These are phyloP conservation scores for Typha latifolia DNA, from an alignment of 176 grass and related monocot genomes.

Conservation along the genomic window DNA sequence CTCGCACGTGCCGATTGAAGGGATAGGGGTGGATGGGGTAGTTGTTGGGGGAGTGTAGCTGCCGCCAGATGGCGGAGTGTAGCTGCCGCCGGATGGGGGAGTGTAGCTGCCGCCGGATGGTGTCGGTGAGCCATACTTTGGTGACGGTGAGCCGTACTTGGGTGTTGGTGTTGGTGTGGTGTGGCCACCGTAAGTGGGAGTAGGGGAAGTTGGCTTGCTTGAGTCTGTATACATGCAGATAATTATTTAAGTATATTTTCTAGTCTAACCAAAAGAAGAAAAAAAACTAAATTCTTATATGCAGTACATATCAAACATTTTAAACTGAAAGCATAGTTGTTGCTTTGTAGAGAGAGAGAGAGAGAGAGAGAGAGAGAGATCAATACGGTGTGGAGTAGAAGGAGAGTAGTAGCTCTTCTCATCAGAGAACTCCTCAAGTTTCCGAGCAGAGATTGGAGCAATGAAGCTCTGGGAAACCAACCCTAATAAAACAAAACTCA, in stretches of 20 bases:
- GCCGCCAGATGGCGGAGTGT: constrained; percentile 10
- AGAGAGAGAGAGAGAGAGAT: constrained; percentile 12
- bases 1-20: constrained; percentile 55
- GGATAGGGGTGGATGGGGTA: constrained; percentile 12
- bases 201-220: background rate
- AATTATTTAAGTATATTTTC: too few species aligned
- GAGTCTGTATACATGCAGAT: background rate
- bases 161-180: constrained; percentile 33
- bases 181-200: constrained; percentile 18
- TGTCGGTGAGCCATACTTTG: constrained; percentile 21
- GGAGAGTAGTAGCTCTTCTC: background rate
- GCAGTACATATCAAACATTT: background rate
- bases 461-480: constrained; percentile 1
- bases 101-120: constrained; percentile 4
- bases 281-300: background rate
- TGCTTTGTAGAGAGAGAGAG: constrained; percentile 4
- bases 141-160: constrained; percentile 22
- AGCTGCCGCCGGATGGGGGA: constrained; percentile 3
- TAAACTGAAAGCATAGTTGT: too few species aligned
- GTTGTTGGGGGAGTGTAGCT: background rate
- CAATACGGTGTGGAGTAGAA: background rate
- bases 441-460: background rate
- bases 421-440: background rate
- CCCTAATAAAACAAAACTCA: constrained; percentile 1
- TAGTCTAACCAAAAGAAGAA: too few species aligned